Conservation (phyloP, 176 grass and related monocot species). For the Aegilops speltoides region DNA sequence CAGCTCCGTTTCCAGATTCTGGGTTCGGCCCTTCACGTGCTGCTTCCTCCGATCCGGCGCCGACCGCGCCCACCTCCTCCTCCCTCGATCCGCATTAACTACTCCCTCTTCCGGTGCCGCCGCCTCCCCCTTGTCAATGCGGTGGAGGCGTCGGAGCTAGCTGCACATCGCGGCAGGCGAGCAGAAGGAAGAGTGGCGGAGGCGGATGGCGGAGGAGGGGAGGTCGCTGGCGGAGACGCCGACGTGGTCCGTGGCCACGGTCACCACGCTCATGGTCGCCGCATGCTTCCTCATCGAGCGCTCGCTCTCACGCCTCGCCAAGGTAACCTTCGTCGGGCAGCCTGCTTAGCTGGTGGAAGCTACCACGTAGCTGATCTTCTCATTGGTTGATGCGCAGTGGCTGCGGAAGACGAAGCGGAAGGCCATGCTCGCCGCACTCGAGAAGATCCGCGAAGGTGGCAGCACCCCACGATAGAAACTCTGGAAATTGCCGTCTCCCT, state of each 20-base stretch:
- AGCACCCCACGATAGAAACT: background rate
- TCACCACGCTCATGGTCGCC: constrained; percentile 88
- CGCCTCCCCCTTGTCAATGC: background rate
- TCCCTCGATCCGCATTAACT: constrained; percentile 39
- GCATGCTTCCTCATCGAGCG: constrained; percentile 95
- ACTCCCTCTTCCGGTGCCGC: background rate
- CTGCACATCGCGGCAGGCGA: background rate
- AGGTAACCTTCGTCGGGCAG: constrained; percentile 20
- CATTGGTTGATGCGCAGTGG: constrained; percentile 49
- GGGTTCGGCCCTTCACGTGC: background rate
- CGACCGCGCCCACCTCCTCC: constrained; percentile 20
- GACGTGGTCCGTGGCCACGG: constrained; percentile 96
- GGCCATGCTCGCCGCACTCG: constrained; percentile 89
- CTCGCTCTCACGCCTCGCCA: constrained; percentile 72
- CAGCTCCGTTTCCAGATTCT: background rate
- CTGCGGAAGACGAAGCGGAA: constrained; percentile 91
- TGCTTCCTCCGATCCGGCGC: constrained; percentile 31
- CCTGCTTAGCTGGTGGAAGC: background rate
- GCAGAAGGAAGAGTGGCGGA: background rate
- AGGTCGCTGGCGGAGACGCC: constrained; percentile 97
- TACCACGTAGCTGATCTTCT: background rate
- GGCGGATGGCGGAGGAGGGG: constrained; percentile 41
- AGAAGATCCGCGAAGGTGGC: constrained; percentile 93
- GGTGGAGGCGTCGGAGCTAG: constrained; percentile 2
- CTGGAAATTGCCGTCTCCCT: background rate